A percentile compares a stretch with the other conserved stretches of the same genome.
These are phyloP conservation scores for Mayamaea pseudoterrestris DNA, from an alignment of 108 stramenopile species.

Conservation along the genomic window DNA sequence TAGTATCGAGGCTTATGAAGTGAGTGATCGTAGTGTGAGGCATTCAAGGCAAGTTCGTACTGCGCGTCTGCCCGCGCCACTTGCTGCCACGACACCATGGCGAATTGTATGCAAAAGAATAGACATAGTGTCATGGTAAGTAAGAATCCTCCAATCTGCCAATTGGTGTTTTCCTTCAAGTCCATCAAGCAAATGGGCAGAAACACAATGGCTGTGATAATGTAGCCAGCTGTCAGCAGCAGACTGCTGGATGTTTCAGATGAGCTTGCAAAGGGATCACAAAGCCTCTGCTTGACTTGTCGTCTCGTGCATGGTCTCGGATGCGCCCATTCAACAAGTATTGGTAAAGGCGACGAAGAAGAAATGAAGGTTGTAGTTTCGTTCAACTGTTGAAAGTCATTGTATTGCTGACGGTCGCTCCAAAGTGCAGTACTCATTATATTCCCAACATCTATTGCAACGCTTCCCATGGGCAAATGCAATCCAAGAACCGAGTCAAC, in stretches of 20 bases:
- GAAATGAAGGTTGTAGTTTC: too few species aligned
- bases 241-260: constrained; percentile 6
- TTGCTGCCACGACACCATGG: too few species aligned
- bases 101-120: too few species aligned
- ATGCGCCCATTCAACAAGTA: constrained; percentile 11
- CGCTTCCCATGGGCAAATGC: neutral
- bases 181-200: constrained; percentile 51
- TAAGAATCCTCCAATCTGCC: constrained; percentile 18
- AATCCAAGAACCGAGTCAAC: constrained; percentile 39
- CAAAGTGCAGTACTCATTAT: too few species aligned
- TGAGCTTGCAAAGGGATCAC: constrained; percentile 35
- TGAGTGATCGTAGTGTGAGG: too few species aligned
- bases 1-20: too few species aligned
- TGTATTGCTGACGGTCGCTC: too few species aligned
- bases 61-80: too few species aligned
- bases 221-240: constrained; percentile 37
- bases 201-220: constrained; percentile 22
- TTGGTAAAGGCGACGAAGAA: constrained; percentile 14
- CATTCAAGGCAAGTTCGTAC: too few species aligned
- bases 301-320: constrained; percentile 28
- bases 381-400: neutral
- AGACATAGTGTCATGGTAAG: too few species aligned
- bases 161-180: constrained; percentile 37
- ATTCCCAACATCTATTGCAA: neutral
- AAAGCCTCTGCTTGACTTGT: constrained; percentile 22